Base-by-base conservation (phyloP, 2,329 filamentous ascomycete species). In the Acarospora socialis region DNA sequence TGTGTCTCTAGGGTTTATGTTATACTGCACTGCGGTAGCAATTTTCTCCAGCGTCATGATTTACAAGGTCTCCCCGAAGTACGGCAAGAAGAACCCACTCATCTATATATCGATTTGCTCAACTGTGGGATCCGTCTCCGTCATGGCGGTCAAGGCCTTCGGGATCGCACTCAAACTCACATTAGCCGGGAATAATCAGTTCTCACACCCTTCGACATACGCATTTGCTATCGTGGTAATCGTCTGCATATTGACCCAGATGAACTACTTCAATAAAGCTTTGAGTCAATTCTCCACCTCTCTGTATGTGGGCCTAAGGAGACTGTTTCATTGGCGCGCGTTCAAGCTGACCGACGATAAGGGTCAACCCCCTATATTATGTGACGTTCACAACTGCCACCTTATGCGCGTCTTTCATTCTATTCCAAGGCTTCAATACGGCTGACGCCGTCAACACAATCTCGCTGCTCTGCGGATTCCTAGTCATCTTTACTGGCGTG, bases 261-360 rank as follows among this genome's bases (percentile, higher is more conserved):
- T 98, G 90, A 98, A 98, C 59, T 98, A 98, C 59, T 93, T 98
- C 60, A 98, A 98, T 67, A 98, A 98, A 59, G 90, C 90, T 5
- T 63, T 98, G 38, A 92, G 83, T 56, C 84, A 92, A 49, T 98
- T 95, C 59, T 87, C 82, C 18, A 94, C 90, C 19, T 93, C 92
- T 47, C 92, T 98, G 86, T 93, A 69, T 54, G 81, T 64, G 28
- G 13, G 23, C 5, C 17, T 19, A 28, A 13, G 17, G 7, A 13
- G 22, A 23, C 17, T 17, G 37, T 31, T 42, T 36, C 36, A 40
- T 28, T 27, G 32, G 12, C 3, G 19, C 22, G 4, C 4, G 17
- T 23, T 20, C 13, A 13, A 32, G 16, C 12, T 25, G 9, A n/a
- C n/a, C n/a, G n/a, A n/a, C n/a, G n/a, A n/a, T n/a, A 46, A 92